Percentiles rank a stretch among this genome's conserved stretches.
Evolutionary conservation across 2,329 filamentous ascomycete species (phyloP).

Genomic region (Aspergillus phoenicis): DNA sequence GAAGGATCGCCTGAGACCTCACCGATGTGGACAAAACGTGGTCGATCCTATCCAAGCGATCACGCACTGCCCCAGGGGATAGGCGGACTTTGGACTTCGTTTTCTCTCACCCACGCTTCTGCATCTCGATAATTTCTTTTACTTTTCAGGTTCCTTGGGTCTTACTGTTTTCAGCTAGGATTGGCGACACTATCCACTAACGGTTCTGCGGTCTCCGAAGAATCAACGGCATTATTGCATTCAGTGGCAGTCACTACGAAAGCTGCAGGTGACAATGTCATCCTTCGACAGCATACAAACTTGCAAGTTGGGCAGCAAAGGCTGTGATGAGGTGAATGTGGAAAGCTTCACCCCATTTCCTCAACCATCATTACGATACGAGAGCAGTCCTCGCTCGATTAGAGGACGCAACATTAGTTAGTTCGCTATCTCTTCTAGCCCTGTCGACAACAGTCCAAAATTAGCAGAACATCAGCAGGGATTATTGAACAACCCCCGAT

Average conservation of each 20-base stretch:
- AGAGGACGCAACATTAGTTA: not conserved
- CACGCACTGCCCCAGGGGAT: constrained; percentile 20
- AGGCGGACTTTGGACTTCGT: constrained; percentile 1
- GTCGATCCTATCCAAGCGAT: constrained; percentile 20
- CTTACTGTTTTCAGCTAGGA: constrained; percentile 5
- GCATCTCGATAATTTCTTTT: constrained; percentile 1
- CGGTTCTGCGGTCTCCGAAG: constrained; percentile 5
- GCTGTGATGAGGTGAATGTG: not conserved
- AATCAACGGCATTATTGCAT: constrained; percentile 18
- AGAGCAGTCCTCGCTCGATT: not conserved
- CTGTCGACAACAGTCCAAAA: not conserved
- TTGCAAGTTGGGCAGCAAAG: not conserved
- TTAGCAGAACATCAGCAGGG: not conserved
- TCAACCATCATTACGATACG: not conserved
- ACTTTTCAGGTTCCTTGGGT: not conserved
- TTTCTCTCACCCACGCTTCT: constrained; percentile 1
- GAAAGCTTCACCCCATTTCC: not conserved
- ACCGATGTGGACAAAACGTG: constrained; percentile 24
- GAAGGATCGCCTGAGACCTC: constrained; percentile 18
- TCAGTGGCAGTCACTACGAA: not conserved
- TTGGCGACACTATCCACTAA: constrained; percentile 6
- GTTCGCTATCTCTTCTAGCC: not conserved
- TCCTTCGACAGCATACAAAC: not conserved
- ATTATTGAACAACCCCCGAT: constrained; percentile 1
- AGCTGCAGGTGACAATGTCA: constrained; percentile 8